Percentiles rank a stretch among this genome's conserved stretches.
These are phyloP conservation scores for Rhizopus stolonifer DNA, from an alignment of 371 early-diverging fungal genomes.

Conservation along the genomic window DNA sequence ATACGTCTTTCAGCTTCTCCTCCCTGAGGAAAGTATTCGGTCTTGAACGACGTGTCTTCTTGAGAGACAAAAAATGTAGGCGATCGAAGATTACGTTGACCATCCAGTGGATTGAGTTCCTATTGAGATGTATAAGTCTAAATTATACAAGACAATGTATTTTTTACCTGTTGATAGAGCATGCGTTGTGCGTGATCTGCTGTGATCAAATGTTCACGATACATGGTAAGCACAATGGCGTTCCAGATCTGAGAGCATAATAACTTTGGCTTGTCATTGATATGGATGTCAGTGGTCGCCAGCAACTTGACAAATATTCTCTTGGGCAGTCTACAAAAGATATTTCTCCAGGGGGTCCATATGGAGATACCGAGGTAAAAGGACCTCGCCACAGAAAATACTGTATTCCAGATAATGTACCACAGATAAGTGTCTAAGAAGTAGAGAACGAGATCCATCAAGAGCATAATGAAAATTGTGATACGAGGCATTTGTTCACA, in stretches of 20 bases:
- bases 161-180: constrained; percentile 74
- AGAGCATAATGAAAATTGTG: constrained; percentile 76
- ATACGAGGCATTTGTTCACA: constrained; percentile 72
- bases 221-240: constrained; percentile 86
- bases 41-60: constrained; percentile 77
- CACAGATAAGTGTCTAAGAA: constrained; percentile 91
- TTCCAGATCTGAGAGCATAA: constrained; percentile 89
- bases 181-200: constrained; percentile 78
- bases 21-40: constrained; percentile 76
- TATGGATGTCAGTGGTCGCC: constrained; percentile 72
- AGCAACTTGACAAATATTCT: constrained; percentile 81
- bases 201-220: constrained; percentile 80
- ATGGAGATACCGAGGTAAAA: constrained; percentile 85
- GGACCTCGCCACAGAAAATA: constrained; percentile 78
- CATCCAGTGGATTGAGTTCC: constrained; percentile 61
- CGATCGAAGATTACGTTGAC: constrained; percentile 69
- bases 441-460: constrained; percentile 77
- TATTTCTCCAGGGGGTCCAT: constrained; percentile 88
- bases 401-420: constrained; percentile 87
- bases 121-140: background rate
- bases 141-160: background rate
- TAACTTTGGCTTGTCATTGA: constrained; percentile 72
- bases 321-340: constrained; percentile 84
- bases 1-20: constrained; percentile 88
- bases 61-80: constrained; percentile 86